Evolutionary conservation across 805 yeast species (phyloP), one percentile per base, ranked within the genome.

Genomic region (Nakazawaea peltata): DNA sequence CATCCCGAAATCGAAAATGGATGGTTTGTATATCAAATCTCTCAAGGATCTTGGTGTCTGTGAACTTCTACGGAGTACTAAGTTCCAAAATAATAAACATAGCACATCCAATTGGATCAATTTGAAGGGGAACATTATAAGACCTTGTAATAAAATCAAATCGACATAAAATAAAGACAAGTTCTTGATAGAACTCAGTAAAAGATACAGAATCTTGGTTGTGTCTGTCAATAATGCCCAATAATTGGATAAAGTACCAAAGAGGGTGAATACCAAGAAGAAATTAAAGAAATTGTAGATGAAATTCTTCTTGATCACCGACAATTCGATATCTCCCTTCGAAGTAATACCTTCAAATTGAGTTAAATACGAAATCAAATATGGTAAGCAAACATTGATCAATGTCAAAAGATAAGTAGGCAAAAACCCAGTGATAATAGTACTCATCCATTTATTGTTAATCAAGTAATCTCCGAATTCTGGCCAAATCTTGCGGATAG

Each of bases 61-160:
- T 43, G 61, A 53, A 23, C 61, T 34, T 30, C 35, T 44, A 17
- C 58, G 40, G 54, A 56, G 25, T 41, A 63, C 37, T 53, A 65
- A 48, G 54, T 55, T 45, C 69, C 61, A 56, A 30, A 69, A 67
- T 12, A 72, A 47, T 17, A 67, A 45, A 4, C 65, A 58, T 24
- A 74, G 57, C 49, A 74, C 80, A 14, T 78, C 76, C 27, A 69
- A 54, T 48, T 75, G 81, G 11, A 74, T 55, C 28, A 74, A 56
- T 36, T 71, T 65, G 28, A 73, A 69, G 4, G 80, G 80, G 44
- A 74, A 71, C 77, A 75, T 71, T 1, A 76, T 75, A 34, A 75
- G 47, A 0, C 87, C 92, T 53, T 82, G 92, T 38, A 81, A 65
- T 16, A 81, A 61, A 40, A 81, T 81, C 55, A 74, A 62, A 48